These are phyloP conservation scores for Tolypocladium ophioglossoides DNA, from an alignment of 2,329 filamentous ascomycete species.

Conservation along the genomic window DNA sequence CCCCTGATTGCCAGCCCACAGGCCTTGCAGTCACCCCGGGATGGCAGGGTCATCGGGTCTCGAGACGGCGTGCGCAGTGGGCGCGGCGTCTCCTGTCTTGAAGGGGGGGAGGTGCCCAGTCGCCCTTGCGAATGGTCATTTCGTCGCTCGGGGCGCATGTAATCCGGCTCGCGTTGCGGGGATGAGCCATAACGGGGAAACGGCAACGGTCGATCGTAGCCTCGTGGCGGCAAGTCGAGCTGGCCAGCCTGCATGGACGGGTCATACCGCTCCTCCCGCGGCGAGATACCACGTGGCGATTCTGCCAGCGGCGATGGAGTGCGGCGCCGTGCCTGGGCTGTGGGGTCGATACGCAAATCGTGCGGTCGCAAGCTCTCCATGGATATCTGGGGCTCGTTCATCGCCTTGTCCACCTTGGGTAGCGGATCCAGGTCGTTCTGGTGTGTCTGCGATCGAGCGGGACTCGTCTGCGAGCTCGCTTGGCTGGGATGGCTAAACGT, in stretches of 20 bases:
- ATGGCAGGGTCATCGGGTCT: conserved; percentile 28
- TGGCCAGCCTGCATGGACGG: conserved; percentile 11
- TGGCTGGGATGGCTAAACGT: conserved; percentile 46
- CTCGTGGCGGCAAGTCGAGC: conserved; percentile 1
- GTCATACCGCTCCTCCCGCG: conserved; percentile 10
- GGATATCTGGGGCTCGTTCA: conserved; percentile 44
- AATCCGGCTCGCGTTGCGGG: neutral
- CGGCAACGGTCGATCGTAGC: conserved; percentile 6
- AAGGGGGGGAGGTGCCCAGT: neutral
- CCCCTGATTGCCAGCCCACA: conserved; percentile 71
- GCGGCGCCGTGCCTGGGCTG: conserved; percentile 14
- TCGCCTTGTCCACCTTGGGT: conserved; percentile 34
- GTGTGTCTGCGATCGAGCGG: conserved; percentile 19
- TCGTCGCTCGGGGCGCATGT: neutral
- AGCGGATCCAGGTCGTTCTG: conserved; percentile 20
- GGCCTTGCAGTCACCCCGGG: conserved; percentile 71
- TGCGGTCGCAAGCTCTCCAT: conserved; percentile 25
- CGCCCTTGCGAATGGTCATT: neutral
- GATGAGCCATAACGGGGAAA: conserved; percentile 2
- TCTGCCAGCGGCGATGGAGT: conserved; percentile 14
- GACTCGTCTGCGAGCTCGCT: conserved; percentile 47
- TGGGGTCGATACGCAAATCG: conserved; percentile 23
- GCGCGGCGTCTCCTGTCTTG: neutral
- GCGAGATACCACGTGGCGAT: conserved; percentile 17
- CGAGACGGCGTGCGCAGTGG: conserved; percentile 25